These are phyloP conservation scores for Malassezia dermatis DNA, from an alignment of 1,284 basidiomycete species.

Conservation along the genomic window DNA sequence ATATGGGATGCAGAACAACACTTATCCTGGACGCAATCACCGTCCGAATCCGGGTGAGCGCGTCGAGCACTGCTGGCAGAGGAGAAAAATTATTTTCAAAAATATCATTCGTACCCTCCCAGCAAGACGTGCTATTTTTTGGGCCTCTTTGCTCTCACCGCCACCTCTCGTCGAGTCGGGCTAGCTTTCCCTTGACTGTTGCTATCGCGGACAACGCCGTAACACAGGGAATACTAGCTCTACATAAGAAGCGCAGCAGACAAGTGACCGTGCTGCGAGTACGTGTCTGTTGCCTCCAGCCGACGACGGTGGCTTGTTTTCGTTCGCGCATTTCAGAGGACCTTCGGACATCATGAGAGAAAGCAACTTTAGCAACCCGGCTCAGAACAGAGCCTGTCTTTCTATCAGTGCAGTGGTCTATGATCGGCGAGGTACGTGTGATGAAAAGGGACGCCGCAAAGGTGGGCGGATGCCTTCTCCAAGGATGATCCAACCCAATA, in stretches of 20 bases:
- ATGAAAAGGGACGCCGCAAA: background rate
- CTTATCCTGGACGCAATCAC: background rate
- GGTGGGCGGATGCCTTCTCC: background rate
- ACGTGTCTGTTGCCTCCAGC: background rate
- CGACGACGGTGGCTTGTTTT: slow-evolving; percentile 1
- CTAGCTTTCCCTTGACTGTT: background rate
- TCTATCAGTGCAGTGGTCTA: slow-evolving; percentile 90
- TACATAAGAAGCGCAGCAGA: background rate
- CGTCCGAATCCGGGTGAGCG: background rate
- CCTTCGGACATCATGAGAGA: slow-evolving; percentile 63
- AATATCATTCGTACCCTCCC: background rate
- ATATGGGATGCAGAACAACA: background rate
- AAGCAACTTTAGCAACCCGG: slow-evolving; percentile 88
- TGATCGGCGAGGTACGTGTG: slow-evolving; percentile 73
- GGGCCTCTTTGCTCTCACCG: background rate
- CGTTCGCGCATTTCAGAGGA: background rate
- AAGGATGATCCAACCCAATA: slow-evolving; percentile 14
- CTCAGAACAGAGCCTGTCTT: slow-evolving; percentile 87
- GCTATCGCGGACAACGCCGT: background rate
- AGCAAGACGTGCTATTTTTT: background rate
- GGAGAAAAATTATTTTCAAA: background rate
- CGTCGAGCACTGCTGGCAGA: background rate
- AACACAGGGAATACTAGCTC: background rate
- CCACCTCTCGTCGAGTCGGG: background rate
- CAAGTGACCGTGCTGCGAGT: background rate